A percentile compares a stretch with the other conserved stretches of the same genome.
phyloP scores from a whole-genome alignment of 768 basidiomycete genomes.

The Suillus subaureus region DNA sequence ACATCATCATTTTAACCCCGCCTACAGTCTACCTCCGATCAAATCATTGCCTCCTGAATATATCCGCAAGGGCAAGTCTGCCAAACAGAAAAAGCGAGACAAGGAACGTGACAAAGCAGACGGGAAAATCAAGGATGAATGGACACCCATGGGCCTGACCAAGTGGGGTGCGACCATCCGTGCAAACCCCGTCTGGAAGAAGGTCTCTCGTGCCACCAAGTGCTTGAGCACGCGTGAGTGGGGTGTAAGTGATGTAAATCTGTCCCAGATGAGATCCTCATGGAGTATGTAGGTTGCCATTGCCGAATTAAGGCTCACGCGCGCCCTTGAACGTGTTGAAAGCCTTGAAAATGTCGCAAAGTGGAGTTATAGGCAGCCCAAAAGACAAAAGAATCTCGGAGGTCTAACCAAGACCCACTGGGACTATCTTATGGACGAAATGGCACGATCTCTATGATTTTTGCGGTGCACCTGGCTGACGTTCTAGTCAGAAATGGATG shows the following conservation, averaged over 20 bases:
- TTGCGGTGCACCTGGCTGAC: constrained; percentile 5
- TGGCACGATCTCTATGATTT: constrained; percentile 47
- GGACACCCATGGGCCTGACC: constrained; percentile 62
- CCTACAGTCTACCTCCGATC: constrained; percentile 58
- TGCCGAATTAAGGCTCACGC: constrained; percentile 73
- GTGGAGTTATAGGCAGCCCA: constrained; percentile 96
- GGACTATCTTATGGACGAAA: constrained; percentile 96
- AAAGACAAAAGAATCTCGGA: constrained; percentile 84
- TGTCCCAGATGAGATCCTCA: constrained; percentile 8
- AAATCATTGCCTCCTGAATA: constrained; percentile 58
- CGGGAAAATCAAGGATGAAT: constrained; percentile 58
- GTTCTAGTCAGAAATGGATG: constrained; percentile 83
- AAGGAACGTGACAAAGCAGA: constrained; percentile 42
- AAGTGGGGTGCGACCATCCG: constrained; percentile 75
- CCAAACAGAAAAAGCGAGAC: constrained; percentile 55
- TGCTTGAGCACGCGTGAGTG: constrained; percentile 81
- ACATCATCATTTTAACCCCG: constrained; percentile 41
- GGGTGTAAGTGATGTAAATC: constrained; percentile 54
- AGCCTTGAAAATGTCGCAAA: constrained; percentile 72
- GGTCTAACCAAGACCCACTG: constrained; percentile 82
- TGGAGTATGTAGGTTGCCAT: constrained; percentile 64
- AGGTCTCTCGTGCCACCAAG: constrained; percentile 70
- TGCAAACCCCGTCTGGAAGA: constrained; percentile 77
- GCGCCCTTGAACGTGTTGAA: constrained; percentile 86
- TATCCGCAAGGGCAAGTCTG: constrained; percentile 48